Base-by-base conservation (phyloP, 352 stramenopile genomes). In the Globisporangium echinulatum region DNA sequence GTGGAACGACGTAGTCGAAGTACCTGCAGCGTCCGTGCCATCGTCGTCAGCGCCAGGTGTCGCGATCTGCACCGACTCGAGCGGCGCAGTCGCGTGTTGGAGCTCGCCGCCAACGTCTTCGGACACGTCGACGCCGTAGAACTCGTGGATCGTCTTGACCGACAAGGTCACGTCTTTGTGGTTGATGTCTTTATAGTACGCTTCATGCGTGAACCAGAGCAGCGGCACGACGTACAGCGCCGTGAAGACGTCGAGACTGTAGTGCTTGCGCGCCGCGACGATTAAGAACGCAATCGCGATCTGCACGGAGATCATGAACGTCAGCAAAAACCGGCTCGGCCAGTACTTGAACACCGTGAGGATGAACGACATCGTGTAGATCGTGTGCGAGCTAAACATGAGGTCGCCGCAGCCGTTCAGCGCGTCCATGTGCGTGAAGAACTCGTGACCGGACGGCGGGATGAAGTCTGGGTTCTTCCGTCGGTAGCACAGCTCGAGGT, bases 331-430 rank as follows among this genome's bases (percentile, higher is more conserved):
- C 59, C 84, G 88, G 75, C 84, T 90, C 60, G 73, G 79, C 80
- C 87, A 96, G 75, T 90, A 96, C 69, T 94, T 96, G 75, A 68
- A 89, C 42, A 90, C 65, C 33, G 77, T 87, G 42, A 93, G 67
- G 59, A 96, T 94, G 52, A 96, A 79, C 61, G 85, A 88, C 70
- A 96, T 64, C 4, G 86, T 95, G 82, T 94, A 96, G 66, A 96
- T 97, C 19, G 86, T 97, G 73, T 97, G 89, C 39, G 85, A 96
- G 64, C 85, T 96, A 64, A 96, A 97, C 86, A 97, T 96, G 58
- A 97, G 72, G 63, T 97, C 89, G 42, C 89, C 89, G 53, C 89
- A 97, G 54, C 73, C 84, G 25, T 90, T 90, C 49, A 94, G 70
- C n/a, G 81, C 77, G 52, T 92, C 82, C 49, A 94, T 69, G 47